Evolutionary conservation across 1,284 basidiomycete genomes (phyloP), one percentile per base, ranked within the genome.

Genomic region (Marasmius sp.): DNA sequence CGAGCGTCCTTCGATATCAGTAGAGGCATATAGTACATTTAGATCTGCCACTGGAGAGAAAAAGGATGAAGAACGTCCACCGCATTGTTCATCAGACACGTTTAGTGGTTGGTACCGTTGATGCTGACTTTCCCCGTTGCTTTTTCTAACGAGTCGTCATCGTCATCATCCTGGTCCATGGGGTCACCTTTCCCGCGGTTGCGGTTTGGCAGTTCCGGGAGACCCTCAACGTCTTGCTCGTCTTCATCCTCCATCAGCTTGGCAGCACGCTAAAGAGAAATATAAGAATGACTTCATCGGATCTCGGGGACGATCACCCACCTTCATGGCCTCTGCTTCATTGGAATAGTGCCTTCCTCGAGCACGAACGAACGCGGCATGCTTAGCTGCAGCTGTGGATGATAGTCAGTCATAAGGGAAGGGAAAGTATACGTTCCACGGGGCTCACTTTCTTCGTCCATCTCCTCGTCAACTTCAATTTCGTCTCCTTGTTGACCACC

Each of bases 271-370:
- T 92, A 71, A n/a, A 63, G 22, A 61, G 38, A 51, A 62, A 43
- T 33, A 59, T 52, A 14, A 57, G 34, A 59, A 41, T 43, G 22
- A 39, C 38, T 20, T 20, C 38, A 18, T 34, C 22, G 36, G 43
- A 11, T 37, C 39, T 47, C 18, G 55, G 58, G 43, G 57, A 33
- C 61, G 52, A 18, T 41, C 50, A 58, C 43, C 58, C 9, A 89
- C 91, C 86, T 93, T 93, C 92, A 96, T 94, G 38, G 93, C 94
- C 71, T 94, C 92, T 1, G 93, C 94, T 74, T 96, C 94, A 61
- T 95, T 94, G 3, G 92, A 93, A 71, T 96, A 96, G 74, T 96
- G 94, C 61, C 88, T 81, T 59, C 90, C 91, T 41, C 93, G 84
- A 61, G 92, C 93, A 68, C 86, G 85, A 60, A 94, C 81, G 71